Conservation (phyloP, 1,284 basidiomycete species). For the Marasmius fiardii region DNA sequence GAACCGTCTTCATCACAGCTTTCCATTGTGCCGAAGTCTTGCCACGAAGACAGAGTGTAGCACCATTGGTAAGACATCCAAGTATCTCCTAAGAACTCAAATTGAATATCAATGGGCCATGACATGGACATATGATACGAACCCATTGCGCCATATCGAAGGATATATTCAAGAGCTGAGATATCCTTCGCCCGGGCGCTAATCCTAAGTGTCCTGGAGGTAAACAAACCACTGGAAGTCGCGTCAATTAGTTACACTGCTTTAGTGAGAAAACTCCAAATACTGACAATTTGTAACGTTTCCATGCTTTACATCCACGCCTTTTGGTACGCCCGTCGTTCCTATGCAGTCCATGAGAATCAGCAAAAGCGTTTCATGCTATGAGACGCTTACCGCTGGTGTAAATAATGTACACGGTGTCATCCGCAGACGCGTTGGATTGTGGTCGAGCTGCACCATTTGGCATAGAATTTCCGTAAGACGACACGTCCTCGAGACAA, state of each 20-base stretch:
- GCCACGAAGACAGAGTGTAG: slow-evolving; percentile 52
- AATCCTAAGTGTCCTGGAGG: slow-evolving; percentile 54
- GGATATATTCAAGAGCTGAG: slow-evolving; percentile 56
- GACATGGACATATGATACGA: slow-evolving; percentile 4
- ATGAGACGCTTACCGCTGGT: slow-evolving; percentile 44
- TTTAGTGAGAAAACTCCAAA: background rate
- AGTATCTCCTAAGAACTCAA: slow-evolving; percentile 59
- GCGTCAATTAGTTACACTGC: background rate
- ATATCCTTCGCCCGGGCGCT: slow-evolving; percentile 48
- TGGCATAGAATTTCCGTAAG: slow-evolving; percentile 20
- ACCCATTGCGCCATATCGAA: slow-evolving; percentile 67
- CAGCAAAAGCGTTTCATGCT: background rate
- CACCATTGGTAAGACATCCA: slow-evolving; percentile 52
- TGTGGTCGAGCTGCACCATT: slow-evolving; percentile 32
- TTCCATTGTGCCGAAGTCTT: slow-evolving; percentile 56
- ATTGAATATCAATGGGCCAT: background rate
- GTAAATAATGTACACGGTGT: slow-evolving; percentile 57
- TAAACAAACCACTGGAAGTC: slow-evolving; percentile 45
- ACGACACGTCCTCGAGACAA: slow-evolving; percentile 40
- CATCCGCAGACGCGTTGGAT: slow-evolving; percentile 36
- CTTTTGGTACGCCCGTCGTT: slow-evolving; percentile 57
- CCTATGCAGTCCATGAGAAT: slow-evolving; percentile 28
- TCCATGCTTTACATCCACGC: slow-evolving; percentile 53
- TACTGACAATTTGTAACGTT: slow-evolving; percentile 55
- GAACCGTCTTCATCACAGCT: slow-evolving; percentile 51